Evolutionary conservation across 83 land plant species (phyloP).

Genomic region (Diphasiastrum complanatum): DNA sequence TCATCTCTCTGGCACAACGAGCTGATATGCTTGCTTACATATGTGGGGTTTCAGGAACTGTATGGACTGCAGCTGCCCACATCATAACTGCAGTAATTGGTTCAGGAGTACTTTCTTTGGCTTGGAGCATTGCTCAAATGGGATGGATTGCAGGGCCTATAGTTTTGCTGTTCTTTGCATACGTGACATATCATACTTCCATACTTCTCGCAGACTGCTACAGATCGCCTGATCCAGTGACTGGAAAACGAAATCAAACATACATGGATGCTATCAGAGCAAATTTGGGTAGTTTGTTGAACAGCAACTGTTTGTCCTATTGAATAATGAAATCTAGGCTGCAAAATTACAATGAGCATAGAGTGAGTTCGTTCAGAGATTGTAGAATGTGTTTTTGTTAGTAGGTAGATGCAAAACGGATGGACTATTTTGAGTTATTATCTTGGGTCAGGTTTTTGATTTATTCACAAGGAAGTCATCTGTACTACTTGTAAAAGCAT

Average conservation of each 20-base stretch:
- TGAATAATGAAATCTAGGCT: not conserved
- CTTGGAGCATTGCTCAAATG: slow-evolving; percentile 74
- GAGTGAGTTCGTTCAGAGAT: no score
- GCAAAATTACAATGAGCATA: not conserved
- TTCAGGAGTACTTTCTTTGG: slow-evolving; percentile 70
- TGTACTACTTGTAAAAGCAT: no score
- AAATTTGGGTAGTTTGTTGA: slow-evolving; percentile 53
- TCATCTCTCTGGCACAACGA: no score
- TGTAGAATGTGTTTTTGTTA: no score
- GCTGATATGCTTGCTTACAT: no score
- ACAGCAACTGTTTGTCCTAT: not conserved
- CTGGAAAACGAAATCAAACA: slow-evolving; percentile 57
- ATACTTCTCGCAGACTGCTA: slow-evolving; percentile 60
- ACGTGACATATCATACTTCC: slow-evolving; percentile 66
- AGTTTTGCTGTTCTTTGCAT: slow-evolving; percentile 43
- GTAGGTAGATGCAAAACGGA: no score
- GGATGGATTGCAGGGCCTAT: slow-evolving; percentile 72
- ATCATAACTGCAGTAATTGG: slow-evolving; percentile 76
- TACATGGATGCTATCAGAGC: slow-evolving; percentile 63
- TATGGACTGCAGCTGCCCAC: slow-evolving; percentile 77
- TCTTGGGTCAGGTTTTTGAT: no score
- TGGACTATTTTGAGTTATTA: no score
- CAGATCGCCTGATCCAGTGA: slow-evolving; percentile 44
- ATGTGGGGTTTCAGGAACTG: slow-evolving; percentile 36
- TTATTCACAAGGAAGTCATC: no score